Conservation (phyloP, 805 yeast species). For the Kodamaea kakaduensis region DNA sequence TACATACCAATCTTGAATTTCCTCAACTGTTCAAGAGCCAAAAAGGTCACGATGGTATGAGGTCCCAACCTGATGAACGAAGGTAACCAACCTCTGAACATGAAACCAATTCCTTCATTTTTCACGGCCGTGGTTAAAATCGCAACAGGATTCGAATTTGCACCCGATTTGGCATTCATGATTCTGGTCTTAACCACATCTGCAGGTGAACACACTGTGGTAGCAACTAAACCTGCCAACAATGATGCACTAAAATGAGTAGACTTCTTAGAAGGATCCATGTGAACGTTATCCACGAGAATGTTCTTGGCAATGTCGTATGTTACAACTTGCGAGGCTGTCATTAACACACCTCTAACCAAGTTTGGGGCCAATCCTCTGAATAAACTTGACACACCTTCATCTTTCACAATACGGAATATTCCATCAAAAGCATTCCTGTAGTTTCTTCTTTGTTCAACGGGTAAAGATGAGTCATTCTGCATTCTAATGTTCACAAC, state of each 20-base stretch:
- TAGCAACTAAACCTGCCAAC: conserved; percentile 82
- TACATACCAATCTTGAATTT: conserved; percentile 48
- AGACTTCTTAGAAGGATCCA: conserved; percentile 57
- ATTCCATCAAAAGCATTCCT: conserved; percentile 77
- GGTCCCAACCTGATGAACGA: conserved; percentile 85
- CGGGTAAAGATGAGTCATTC: conserved; percentile 70
- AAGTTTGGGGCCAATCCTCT: conserved; percentile 78
- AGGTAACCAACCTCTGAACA: conserved; percentile 91
- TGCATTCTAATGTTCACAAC: conserved; percentile 89
- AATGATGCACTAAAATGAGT: conserved; percentile 80
- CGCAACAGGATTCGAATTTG: conserved; percentile 43
- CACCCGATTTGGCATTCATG: conserved; percentile 58
- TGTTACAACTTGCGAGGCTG: conserved; percentile 86
- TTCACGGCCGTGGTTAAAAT: conserved; percentile 55
- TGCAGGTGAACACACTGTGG: conserved; percentile 90
- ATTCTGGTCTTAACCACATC: conserved; percentile 87
- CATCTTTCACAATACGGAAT: conserved; percentile 52
- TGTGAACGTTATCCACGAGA: conserved; percentile 45
- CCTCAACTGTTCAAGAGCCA: conserved; percentile 65
- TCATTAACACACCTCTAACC: conserved; percentile 80
- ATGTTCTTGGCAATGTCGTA: conserved; percentile 70
- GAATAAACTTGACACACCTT: conserved; percentile 56
- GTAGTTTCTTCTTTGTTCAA: conserved; percentile 65
- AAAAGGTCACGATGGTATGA: conserved; percentile 64
- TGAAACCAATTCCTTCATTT: conserved; percentile 70